Base-by-base conservation (phyloP, 1,284 basidiomycete genomes). In the Salmacisia buchloeana region DNA sequence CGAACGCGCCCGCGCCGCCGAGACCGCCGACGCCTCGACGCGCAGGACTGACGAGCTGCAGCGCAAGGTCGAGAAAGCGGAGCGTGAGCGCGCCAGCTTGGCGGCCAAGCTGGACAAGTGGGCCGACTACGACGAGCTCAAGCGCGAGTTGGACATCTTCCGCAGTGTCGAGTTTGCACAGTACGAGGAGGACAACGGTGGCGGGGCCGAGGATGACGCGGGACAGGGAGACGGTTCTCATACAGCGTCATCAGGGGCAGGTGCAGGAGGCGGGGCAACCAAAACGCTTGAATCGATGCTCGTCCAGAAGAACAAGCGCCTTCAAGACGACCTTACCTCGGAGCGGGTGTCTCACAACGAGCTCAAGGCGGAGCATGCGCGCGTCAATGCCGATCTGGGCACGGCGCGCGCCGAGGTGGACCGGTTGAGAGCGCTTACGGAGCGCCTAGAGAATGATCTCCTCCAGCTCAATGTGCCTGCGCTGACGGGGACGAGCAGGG, bases 251-350 rank as follows among this genome's bases (percentile, higher is more conserved):
- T n/a, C n/a, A n/a, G 63, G 27, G 12, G 36, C 18, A 18, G 56
- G 29, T 23, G 58, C 33, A 38, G 35, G 82, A 23, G 79, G 80
- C 31, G 86, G 88, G 63, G 86, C 86, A 38, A 89, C 86, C 25
- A 89, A 88, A 78, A 91, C 92, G 0, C 85, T 98, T 0, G 94
- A 98, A 80, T 86, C 87, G 29, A 86, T 97, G 1, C 85, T 98
- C 31, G 90, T 94, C 2, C 88, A 86, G 58, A 97, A 97, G 84
- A 98, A 97, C 81, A 91, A 91, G 75, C 87, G 89, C 56, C 86
- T 98, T n/a, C 85, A 92, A 49, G 93, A 97, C 72, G 92, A 97
- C 76, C 82, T 97, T 43, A 94, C 94, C 2, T 92, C 88, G 71
- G 87, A 97, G 73, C 85, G 94, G 63, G 91, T 91, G 88, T 93